A percentile compares a stretch with the other conserved stretches of the same genome.
phyloP scores from a whole-genome alignment of 2,329 filamentous ascomycete genomes.

The Cercospora citrullina region DNA sequence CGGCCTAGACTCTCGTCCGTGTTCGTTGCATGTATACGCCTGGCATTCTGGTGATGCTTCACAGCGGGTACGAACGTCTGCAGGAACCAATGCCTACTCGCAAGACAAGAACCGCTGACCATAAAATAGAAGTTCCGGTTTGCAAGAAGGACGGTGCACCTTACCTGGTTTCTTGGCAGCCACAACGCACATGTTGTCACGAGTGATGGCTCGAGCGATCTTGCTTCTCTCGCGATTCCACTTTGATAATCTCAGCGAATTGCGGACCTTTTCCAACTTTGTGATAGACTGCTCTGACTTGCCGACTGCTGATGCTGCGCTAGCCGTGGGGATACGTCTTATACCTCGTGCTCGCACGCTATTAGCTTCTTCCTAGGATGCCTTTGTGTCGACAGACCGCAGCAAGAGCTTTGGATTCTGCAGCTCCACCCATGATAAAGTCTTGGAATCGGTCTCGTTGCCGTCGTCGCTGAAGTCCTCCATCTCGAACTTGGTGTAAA shows the following conservation, averaged over 20 bases:
- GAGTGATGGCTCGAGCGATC: neutral
- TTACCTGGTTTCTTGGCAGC: neutral
- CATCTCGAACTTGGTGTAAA: constrained; percentile 78
- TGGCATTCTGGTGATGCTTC: neutral
- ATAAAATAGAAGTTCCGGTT: neutral
- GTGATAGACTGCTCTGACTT: neutral
- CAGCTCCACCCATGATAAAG: constrained; percentile 2
- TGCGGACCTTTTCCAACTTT: neutral
- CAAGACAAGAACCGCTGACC: neutral
- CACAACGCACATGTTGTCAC: neutral
- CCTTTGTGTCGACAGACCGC: neutral
- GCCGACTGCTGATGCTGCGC: neutral
- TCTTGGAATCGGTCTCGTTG: constrained; percentile 44
- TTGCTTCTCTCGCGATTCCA: neutral
- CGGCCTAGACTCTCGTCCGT: neutral
- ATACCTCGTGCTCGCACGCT: neutral
- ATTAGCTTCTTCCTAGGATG: constrained; percentile 3
- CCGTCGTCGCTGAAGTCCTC: constrained; percentile 59
- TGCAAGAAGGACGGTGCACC: neutral
- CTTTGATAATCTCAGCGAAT: neutral
- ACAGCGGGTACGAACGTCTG: neutral
- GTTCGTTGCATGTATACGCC: neutral
- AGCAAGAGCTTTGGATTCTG: constrained; percentile 14
- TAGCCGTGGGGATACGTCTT: neutral
- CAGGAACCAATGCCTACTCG: neutral